These are phyloP conservation scores for Monosporascus sp. DNA, from an alignment of 2,329 filamentous ascomycete genomes.

Conservation along the genomic window DNA sequence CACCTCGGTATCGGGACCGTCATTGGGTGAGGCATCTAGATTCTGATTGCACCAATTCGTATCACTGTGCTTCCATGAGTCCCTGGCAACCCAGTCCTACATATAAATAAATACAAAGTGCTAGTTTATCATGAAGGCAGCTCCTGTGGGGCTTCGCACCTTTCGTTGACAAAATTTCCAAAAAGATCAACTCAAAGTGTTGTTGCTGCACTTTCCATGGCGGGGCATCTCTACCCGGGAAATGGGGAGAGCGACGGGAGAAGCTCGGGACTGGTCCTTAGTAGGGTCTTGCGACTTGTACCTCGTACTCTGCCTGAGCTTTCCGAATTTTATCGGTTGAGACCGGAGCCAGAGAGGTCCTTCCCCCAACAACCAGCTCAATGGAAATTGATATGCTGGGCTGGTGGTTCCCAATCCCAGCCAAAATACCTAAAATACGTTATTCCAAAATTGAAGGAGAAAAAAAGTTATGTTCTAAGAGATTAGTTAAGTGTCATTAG, in stretches of 20 bases:
- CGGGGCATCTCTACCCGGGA: neutral
- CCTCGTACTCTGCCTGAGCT: neutral
- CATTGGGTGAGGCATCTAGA: conserved; percentile 10
- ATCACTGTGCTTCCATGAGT: too few species aligned
- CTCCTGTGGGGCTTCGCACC: too few species aligned
- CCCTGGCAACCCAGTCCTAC: too few species aligned
- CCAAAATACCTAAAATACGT: too few species aligned
- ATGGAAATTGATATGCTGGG: conserved; percentile 10
- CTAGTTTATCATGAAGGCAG: too few species aligned
- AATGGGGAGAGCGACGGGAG: neutral
- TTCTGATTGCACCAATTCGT: too few species aligned
- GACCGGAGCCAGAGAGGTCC: conserved; percentile 11
- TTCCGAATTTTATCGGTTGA: conserved; percentile 14
- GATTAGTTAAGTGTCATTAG: neutral
- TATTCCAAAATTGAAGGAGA: neutral
- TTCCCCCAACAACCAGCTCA: conserved; percentile 22
- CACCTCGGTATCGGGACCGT: conserved; percentile 14
- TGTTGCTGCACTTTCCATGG: too few species aligned
- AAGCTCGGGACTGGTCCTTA: neutral
- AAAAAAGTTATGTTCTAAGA: neutral
- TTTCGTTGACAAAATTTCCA: too few species aligned
- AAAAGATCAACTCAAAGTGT: too few species aligned
- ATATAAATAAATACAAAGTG: too few species aligned
- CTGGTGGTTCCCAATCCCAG: conserved; percentile 5
- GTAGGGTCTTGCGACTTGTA: too few species aligned